Percentiles rank a stretch among this genome's conserved stretches.
phyloP scores from a whole-genome alignment of 2,329 filamentous ascomycete genomes.

The Claviceps paspali region DNA sequence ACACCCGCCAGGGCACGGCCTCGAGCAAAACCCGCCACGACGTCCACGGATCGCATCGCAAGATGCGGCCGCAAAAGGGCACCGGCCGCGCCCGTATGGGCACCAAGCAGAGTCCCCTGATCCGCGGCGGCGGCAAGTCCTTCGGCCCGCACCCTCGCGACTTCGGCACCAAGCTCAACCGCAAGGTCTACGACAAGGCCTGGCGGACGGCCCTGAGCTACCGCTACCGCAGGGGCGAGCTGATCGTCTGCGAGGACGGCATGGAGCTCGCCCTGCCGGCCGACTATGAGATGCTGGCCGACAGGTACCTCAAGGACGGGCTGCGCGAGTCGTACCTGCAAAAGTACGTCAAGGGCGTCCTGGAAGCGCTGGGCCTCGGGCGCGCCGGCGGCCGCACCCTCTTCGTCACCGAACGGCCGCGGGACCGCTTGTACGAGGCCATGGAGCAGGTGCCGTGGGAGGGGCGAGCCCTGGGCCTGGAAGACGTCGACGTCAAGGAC shows the following conservation, averaged over 20 bases:
- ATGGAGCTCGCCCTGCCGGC: conserved; percentile 48
- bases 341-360: conserved; percentile 50
- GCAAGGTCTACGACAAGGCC: conserved; percentile 88
- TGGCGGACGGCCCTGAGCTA: conserved; percentile 91
- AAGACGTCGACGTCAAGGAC: conserved; percentile 93
- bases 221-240: conserved; percentile 72
- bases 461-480: conserved; percentile 51
- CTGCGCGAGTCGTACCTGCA: conserved; percentile 42
- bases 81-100: conserved; percentile 66
- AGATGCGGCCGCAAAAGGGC: conserved; percentile 79
- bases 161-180: conserved; percentile 68
- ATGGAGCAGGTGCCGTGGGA: conserved; percentile 49
- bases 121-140: conserved; percentile 71
- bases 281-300: conserved; percentile 30
- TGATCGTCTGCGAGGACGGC: conserved; percentile 69
- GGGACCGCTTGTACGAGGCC: conserved; percentile 49
- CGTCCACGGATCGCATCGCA: conserved; percentile 68
- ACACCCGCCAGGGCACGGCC: conserved; percentile 73
- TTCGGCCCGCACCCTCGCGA: conserved; percentile 88
- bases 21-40: conserved; percentile 68
- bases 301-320: conserved; percentile 28
- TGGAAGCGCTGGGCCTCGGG: conserved; percentile 57
- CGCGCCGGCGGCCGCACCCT: conserved; percentile 53
- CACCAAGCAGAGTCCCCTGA: conserved; percentile 64
- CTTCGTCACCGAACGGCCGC: conserved; percentile 50